Base-by-base conservation (phyloP, 2,329 filamentous ascomycete species). In the Zopfia rhizophila region DNA sequence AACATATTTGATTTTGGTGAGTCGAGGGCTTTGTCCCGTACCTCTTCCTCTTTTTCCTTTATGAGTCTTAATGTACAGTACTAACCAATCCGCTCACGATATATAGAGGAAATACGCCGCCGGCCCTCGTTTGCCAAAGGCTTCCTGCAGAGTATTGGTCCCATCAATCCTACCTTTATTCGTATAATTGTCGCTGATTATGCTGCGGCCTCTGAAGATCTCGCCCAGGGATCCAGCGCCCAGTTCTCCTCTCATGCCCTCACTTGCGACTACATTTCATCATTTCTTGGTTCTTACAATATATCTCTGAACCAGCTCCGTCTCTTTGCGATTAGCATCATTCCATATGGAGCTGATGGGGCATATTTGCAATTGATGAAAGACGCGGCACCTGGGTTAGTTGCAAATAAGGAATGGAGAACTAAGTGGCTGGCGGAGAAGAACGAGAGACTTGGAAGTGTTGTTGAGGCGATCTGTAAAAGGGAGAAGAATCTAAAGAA, bases 1-100 rank as follows among this genome's bases (percentile, higher is more conserved):
- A 58, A 58, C 19, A 25, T 58, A 2, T 58, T 58, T 27, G 55
- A 58, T 30, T 53, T 58, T n/a, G 55, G 53, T 55, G 25, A 48
- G 48, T 48, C 11, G 27, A 14, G 22, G 5, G 19, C 38, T 51
- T 23, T 19, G 27, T 19, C 27, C 16, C 10, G 16, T 16, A 10
- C 29, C 14, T 16, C 14, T 32, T 14, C 14, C 8, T 32, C 10
- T 7, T 18, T 22, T 36, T 11, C 22, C 13, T 22, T 18, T 18
- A 11, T 36, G 8, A 11, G 10, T 17, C 7, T 17, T 36, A 11
- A 12, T 8, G 11, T 8, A 33, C 21, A 40, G n/a, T 10, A 24
- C 18, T 32, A 25, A 33, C n/a, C 3, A 3, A 19, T 3, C 11
- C 7, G 10, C 5, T n/a, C n/a, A n/a, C n/a, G n/a, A n/a, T n/a